Evolutionary conservation across 352 stramenopile species (phyloP), one percentile per base, ranked within the genome.

Genomic region (Vaucheria bursata): DNA sequence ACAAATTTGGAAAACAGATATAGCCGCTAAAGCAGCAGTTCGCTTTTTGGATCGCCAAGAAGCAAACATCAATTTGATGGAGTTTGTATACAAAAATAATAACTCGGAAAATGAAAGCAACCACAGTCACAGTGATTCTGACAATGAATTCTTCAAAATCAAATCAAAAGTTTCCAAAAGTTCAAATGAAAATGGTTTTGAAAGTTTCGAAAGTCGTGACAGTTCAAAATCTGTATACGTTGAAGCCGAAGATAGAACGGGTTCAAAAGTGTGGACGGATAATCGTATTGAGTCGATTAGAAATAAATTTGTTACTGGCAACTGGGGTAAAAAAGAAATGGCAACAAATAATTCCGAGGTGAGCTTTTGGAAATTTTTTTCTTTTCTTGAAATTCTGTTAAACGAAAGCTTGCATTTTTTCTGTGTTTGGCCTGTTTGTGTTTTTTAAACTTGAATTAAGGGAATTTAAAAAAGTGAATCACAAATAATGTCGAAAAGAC

Each of bases 241-340:
- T 39, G 91, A 92, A 35, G 84, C 83, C 1, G 77, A 92, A 52
- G 90, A 93, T 71, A 87, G 89, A 45, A 39, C 87, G 36, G 86
- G 86, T 8, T 86, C 91, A 50, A 92, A 88, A 88, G 80, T 85
- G 0, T 85, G 90, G 79, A 84, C 83, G 0, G 88, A 49, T 18
- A 59, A 93, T 50, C 80, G 90, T 6, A 84, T 94, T 0, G 85
- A 94, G 75, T 31, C 73, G 12, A 5, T 80, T 5, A 85, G 88
- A 34, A 90, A 93, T 39, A 90, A 89, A 71, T 98, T 98, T 83
- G 95, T 98, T 0, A 98, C 95, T 68, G 94, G 95, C n/a, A 94
- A 93, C 32, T 98, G 93, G 94, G 71, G 59, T n/a, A 67, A 52
- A 25, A 38, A 1, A 1, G 59, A 7, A n/a, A n/a, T n/a, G n/a